Evolutionary conservation across 345 rosid genomes (phyloP), one percentile per base, ranked within the genome.

Genomic region (Psidium guajava): DNA sequence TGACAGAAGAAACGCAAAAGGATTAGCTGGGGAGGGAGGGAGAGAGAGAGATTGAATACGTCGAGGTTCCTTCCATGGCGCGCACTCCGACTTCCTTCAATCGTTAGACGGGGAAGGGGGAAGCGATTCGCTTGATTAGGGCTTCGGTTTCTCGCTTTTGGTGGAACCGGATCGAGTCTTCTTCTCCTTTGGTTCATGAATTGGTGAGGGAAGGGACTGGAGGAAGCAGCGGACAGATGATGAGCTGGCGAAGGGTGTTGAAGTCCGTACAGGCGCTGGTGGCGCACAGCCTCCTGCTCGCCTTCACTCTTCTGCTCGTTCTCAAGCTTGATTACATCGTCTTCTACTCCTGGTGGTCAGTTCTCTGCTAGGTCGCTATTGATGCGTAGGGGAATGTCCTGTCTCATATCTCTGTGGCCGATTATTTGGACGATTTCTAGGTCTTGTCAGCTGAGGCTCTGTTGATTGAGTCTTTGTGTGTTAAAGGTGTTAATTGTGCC

Each of bases 161-260:
- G 27, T 11, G 25, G 28, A 24, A 81, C 8, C 40, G 16, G 84
- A 18, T 83, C n/a, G 85, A 32, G 77, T 22, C 32, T 42, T 16
- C 55, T 82, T 14, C 14, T 54, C 36, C 57, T 44, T 77, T 81
- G 56, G 22, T 82, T 52, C 53, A 49, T 83, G 69, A 59, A 49
- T 83, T 28, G 85, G 84, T 83, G 84, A 57, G 74, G 36, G 85
- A 36, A 49, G 20, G 22, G 50, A 59, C 50, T n/a, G 55, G 36
- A 54, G 82, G 25, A 3, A 14, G 85, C 54, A 49, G 57, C 57
- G 85, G 69, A 40, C 75, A 75, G 86, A 92, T 44, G 91, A 94
- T 94, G 98, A 92, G 91, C 90, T 92, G 98, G 95, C 87, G 95
- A 84, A 94, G 99, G 91, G 95, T 94, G 85, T 91, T 95, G 88